Evolutionary conservation across 2,329 filamentous ascomycete species (phyloP).

Genomic region (Periconia digitata): DNA sequence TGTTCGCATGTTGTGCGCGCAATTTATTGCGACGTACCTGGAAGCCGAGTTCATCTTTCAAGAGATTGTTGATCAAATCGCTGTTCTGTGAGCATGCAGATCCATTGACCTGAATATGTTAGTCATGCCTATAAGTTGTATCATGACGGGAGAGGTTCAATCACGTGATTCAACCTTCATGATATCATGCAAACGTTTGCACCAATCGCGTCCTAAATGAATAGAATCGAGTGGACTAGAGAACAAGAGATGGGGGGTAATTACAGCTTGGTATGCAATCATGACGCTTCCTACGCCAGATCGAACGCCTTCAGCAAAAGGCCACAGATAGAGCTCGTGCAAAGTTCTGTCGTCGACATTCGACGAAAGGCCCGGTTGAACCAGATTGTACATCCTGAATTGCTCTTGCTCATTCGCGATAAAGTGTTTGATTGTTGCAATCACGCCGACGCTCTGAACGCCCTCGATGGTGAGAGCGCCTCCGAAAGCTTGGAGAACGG

Average conservation of each 20-base stretch:
- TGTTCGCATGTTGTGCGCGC: too few species aligned
- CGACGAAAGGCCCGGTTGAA: slow-evolving; percentile 40
- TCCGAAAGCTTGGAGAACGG: slow-evolving; percentile 71
- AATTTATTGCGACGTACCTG: too few species aligned
- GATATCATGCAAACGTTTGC: too few species aligned
- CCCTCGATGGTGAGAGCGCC: slow-evolving; percentile 77
- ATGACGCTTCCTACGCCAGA: slow-evolving; percentile 80
- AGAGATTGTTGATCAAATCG: slow-evolving; percentile 77
- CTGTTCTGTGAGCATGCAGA: slow-evolving; percentile 70
- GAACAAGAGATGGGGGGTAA: too few species aligned
- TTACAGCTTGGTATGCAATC: slow-evolving; percentile 68
- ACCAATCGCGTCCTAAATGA: too few species aligned
- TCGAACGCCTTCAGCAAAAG: slow-evolving; percentile 75
- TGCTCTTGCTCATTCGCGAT: slow-evolving; percentile 72
- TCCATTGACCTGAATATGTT: slow-evolving; percentile 43
- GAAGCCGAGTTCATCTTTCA: slow-evolving; percentile 86
- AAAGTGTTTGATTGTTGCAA: slow-evolving; percentile 70
- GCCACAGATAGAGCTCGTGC: slow-evolving; percentile 83
- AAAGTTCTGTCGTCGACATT: slow-evolving; percentile 77
- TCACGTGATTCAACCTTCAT: too few species aligned
- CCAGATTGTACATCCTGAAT: slow-evolving; percentile 49
- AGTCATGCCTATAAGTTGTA: slow-evolving; percentile 2
- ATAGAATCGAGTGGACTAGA: too few species aligned
- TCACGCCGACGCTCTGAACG: slow-evolving; percentile 71
- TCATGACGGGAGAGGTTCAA: too few species aligned